phyloP scores from a whole-genome alignment of 257 asterid species.

The Penstemon newberryi region DNA sequence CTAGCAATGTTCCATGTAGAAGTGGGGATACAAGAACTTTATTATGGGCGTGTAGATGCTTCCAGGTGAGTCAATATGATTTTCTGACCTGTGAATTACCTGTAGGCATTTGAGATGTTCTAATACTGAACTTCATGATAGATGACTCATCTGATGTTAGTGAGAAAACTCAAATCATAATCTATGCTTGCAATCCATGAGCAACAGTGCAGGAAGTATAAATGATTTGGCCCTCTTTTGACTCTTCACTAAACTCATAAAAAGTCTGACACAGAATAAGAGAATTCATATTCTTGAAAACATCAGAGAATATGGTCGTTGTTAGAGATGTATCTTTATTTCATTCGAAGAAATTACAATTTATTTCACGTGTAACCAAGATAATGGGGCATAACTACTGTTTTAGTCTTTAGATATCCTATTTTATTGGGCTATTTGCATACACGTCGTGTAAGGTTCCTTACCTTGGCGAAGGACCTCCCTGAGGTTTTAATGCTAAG shows the following conservation, averaged over 20 bases:
- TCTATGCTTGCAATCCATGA: neutral
- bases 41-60: constrained; percentile 81
- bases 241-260: constrained; percentile 10
- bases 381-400: neutral
- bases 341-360: neutral
- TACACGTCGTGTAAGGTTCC: neutral
- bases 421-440: neutral
- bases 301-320: neutral
- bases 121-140: constrained; percentile 15
- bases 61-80: constrained; percentile 56
- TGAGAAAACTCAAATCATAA: constrained; percentile 4
- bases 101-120: constrained; percentile 21
- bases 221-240: constrained; percentile 4
- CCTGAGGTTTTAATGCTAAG: neutral
- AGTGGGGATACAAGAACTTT: constrained; percentile 76
- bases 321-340: neutral
- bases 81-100: constrained; percentile 9
- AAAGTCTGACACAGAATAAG: neutral
- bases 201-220: neutral
- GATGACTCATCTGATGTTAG: constrained; percentile 4
- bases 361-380: neutral
- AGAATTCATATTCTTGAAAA: neutral
- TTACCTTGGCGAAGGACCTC: neutral
- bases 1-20: constrained; percentile 62
- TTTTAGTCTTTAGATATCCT: neutral